These are phyloP conservation scores for Metarhizium guizhouense DNA, from an alignment of 2,329 filamentous ascomycete species.

Conservation along the genomic window DNA sequence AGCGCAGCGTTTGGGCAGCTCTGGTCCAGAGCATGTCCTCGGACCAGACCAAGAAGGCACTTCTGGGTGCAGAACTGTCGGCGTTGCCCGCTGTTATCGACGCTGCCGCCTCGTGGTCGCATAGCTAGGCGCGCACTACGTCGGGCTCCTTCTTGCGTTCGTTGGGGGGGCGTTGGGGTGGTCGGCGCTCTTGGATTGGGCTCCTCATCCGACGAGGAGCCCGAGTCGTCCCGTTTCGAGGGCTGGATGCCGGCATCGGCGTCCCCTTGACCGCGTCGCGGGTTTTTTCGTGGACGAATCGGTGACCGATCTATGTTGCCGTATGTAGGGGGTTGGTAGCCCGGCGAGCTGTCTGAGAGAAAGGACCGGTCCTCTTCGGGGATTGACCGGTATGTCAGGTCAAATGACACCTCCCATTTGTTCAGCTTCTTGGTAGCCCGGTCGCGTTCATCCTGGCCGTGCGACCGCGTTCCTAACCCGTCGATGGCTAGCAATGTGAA, in stretches of 20 bases:
- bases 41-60: constrained; percentile 28
- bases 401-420: too few species aligned
- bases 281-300: background rate
- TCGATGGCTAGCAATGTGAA: background rate
- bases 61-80: constrained; percentile 27
- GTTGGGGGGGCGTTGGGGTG: too few species aligned
- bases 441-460: too few species aligned
- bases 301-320: constrained; percentile 12
- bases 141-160: too few species aligned
- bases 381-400: constrained; percentile 6
- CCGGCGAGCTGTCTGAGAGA: constrained; percentile 5
- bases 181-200: background rate
- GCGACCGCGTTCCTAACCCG: background rate
- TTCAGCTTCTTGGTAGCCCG: too few species aligned
- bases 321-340: constrained; percentile 12
- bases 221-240: too few species aligned
- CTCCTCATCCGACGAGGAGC: too few species aligned
- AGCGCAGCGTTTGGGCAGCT: constrained; percentile 28
- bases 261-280: background rate
- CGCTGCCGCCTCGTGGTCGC: too few species aligned
- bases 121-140: too few species aligned
- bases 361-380: constrained; percentile 10
- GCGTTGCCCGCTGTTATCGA: too few species aligned
- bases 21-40: constrained; percentile 19
- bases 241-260: too few species aligned